Evolutionary conservation across 768 basidiomycete genomes (phyloP), one percentile per base, ranked within the genome.

Genomic region (Hypholoma fasciculare): DNA sequence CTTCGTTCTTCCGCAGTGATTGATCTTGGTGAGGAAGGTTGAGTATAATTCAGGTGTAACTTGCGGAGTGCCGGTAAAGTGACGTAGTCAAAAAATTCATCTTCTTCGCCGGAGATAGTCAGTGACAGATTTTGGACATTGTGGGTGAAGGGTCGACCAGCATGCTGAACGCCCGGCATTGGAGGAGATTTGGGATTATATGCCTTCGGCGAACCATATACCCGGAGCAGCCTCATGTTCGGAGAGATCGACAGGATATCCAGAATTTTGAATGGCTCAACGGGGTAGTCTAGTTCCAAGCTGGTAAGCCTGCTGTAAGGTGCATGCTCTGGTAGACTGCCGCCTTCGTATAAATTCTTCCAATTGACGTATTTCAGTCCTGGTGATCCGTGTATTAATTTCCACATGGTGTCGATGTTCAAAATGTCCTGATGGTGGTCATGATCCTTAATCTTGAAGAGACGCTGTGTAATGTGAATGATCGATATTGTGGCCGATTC

Each of bases 321-420:
- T 17, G 54, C 30, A 19, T 54, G 54, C 7, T n/a, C 36, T 17
- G 54, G 54, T 12, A 23, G 19, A 7, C 7, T 20, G 7, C 23
- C 26, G 13, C 54, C 54, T 48, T 54, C 44, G 44, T 54, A 54
- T 27, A 54, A 17, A 23, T 38, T 47, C 20, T 38, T 54, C 54
- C 54, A 54, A 34, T 54, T 38, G 54, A 47, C 54, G n/a, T 30
- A 46, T 47, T 7, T 54, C 36, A 54, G 19, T 4, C 14, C 30
- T 6, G 43, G 34, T 2, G 54, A 54, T 14, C 43, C 43, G 20
- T 54, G 54, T 16, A 54, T 17, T 20, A 30, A 30, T 26, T 54
- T 6, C 54, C 54, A 54, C 13, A 54, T 46, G 6, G 34, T 16
- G 36, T 54, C 44, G 14, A 54, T 47, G 12, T 4, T 11, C 2